phyloP scores from a whole-genome alignment of 768 basidiomycete genomes.

The Tylopilus sp. region DNA sequence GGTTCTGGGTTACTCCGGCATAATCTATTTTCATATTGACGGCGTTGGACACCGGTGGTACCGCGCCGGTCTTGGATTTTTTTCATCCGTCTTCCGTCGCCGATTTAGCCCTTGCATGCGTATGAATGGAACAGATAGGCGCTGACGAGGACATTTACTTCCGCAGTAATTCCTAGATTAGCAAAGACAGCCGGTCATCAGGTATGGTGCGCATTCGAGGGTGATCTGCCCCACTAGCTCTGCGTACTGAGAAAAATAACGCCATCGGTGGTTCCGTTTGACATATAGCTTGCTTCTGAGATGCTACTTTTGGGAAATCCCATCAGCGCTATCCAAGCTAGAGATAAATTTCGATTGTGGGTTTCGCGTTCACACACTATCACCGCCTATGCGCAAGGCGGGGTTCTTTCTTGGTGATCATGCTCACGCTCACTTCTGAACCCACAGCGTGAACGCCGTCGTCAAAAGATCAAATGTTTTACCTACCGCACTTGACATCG shows the following conservation, averaged over 20 bases:
- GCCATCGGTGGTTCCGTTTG: background rate
- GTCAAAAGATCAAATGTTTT: constrained; percentile 55
- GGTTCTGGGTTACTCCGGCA: background rate
- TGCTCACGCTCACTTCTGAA: constrained; percentile 8
- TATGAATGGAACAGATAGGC: constrained; percentile 3
- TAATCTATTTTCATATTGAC: background rate
- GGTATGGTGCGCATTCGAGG: constrained; percentile 38
- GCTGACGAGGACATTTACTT: constrained; percentile 11
- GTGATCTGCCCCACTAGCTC: constrained; percentile 7
- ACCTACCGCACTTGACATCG: constrained; percentile 57
- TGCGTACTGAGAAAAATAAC: constrained; percentile 8
- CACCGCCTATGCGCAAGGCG: constrained; percentile 5
- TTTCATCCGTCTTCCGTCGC: background rate
- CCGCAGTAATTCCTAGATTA: constrained; percentile 64
- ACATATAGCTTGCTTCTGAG: constrained; percentile 64
- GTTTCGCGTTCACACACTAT: constrained; percentile 29
- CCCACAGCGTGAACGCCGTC: constrained; percentile 63
- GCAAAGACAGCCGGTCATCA: constrained; percentile 69
- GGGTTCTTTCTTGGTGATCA: constrained; percentile 15
- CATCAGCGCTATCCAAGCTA: constrained; percentile 66
- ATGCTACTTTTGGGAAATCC: constrained; percentile 69
- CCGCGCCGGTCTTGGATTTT: background rate
- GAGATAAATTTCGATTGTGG: constrained; percentile 72
- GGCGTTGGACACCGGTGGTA: background rate
- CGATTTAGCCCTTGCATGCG: background rate